Percentiles rank a stretch among this genome's conserved stretches.
Conservation (phyloP, 345 rosid species). For the Salix dunnii region DNA sequence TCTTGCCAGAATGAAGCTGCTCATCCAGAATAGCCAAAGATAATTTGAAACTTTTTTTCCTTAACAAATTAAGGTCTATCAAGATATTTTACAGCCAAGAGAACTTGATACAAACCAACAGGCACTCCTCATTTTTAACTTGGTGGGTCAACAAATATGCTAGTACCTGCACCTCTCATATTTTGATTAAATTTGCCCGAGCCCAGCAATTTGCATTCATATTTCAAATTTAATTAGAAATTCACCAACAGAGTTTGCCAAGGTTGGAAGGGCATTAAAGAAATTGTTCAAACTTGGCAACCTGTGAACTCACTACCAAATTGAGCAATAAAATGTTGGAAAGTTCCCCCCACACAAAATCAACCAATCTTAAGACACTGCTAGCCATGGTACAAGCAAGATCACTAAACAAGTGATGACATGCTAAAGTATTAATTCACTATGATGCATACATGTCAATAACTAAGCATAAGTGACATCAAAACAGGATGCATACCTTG, state of each 20-base stretch:
- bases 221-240: not conserved
- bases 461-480: not conserved
- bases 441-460: not conserved
- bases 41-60: not conserved
- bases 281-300: not conserved
- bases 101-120: not conserved
- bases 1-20: not conserved
- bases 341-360: not conserved
- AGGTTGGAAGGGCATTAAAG: not conserved
- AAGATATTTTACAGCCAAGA: not conserved
- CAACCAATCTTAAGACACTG: not conserved
- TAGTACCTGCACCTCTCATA: not conserved
- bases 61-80: not conserved
- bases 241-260: not conserved
- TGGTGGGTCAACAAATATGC: not conserved
- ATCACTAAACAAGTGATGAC: not conserved
- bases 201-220: not conserved
- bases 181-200: not conserved
- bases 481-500: conserved; percentile 51
- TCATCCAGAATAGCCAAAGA: not conserved
- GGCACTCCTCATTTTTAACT: not conserved
- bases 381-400: not conserved
- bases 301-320: not conserved
- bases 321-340: not conserved
- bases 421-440: not conserved